Evolutionary conservation across 768 basidiomycete species (phyloP), one percentile per base, ranked within the genome.

Genomic region (Xerocomus potaroensis): DNA sequence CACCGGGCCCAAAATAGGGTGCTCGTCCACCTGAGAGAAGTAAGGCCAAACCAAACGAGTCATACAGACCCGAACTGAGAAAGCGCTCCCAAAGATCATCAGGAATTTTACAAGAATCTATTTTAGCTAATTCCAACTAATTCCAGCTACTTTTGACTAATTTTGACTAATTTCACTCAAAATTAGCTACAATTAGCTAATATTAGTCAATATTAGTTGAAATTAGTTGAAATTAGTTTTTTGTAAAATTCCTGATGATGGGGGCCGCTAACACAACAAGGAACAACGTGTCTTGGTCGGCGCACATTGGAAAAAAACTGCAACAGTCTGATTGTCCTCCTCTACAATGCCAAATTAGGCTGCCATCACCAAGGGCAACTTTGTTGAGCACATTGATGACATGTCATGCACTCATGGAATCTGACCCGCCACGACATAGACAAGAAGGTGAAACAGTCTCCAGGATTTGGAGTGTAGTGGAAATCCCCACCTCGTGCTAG

Each of bases 271-370:
- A 19, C 27, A 32, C 40, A 41, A 43, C 51, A 49, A 33, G 38
- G 5, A 15, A 41, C 34, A 21, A 60, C 70, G 37, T 58, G 79
- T 84, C 81, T 87, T 5, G 91, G 91, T 57, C 92, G 91, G 68
- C 93, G 90, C 36, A 93, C 87, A 2, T 84, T 89, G n/a, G 12
- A 88, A 85, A 47, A 95, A 83, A 40, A 94, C 81, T 0, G 88
- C 87, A 0, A 86, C 91, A 0, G 85, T 85, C 39, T 77, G 79
- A 23, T 74, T 70, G 0, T 75, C 64, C 38, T 54, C 50, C 27
- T 54, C 53, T 16, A 31, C 47, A 5, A 54, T 38, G 4, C 54
- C 60, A 41, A 67, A 59, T n/a, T 19, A 60, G 15, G 29, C 46
- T 53, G 3, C 58, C 58, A 30, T 63, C 64, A 27, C 55, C 65